phyloP scores from a whole-genome alignment of 108 stramenopile genomes.

The Cyclotella sp. region DNA sequence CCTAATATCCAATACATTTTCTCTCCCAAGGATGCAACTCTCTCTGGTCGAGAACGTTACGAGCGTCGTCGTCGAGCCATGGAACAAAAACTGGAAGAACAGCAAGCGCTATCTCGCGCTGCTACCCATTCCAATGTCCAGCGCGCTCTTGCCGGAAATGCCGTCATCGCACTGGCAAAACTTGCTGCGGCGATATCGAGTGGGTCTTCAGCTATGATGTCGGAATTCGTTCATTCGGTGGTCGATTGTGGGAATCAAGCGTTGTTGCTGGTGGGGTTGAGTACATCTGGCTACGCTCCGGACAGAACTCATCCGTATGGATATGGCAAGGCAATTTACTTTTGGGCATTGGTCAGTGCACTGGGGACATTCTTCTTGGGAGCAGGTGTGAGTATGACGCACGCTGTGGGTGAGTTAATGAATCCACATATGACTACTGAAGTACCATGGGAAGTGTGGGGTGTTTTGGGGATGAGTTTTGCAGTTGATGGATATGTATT shows the following conservation, averaged over 20 bases:
- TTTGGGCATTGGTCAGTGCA: conserved; percentile 89
- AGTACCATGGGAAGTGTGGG: conserved; percentile 87
- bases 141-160: conserved; percentile 90
- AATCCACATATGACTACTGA: conserved; percentile 66
- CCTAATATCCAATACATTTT: conserved; percentile 12
- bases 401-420: conserved; percentile 76
- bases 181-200: conserved; percentile 86
- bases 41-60: conserved; percentile 32
- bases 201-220: conserved; percentile 93
- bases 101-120: conserved; percentile 38
- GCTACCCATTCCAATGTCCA: conserved; percentile 62
- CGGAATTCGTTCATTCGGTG: conserved; percentile 94
- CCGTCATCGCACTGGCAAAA: conserved; percentile 90
- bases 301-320: conserved; percentile 94
- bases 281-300: conserved; percentile 73
- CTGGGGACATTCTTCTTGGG: conserved; percentile 96
- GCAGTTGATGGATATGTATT: conserved; percentile 91
- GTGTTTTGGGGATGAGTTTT: conserved; percentile 85
- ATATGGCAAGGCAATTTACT: conserved; percentile 84
- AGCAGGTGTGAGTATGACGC: conserved; percentile 91
- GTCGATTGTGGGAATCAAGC: conserved; percentile 96
- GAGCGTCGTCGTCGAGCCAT: conserved; percentile 37
- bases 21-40: conserved; percentile 10
- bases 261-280: conserved; percentile 87
- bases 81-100: conserved; percentile 38